Conservation (phyloP, 352 stramenopile species). For the Pythium brachiatum region DNA sequence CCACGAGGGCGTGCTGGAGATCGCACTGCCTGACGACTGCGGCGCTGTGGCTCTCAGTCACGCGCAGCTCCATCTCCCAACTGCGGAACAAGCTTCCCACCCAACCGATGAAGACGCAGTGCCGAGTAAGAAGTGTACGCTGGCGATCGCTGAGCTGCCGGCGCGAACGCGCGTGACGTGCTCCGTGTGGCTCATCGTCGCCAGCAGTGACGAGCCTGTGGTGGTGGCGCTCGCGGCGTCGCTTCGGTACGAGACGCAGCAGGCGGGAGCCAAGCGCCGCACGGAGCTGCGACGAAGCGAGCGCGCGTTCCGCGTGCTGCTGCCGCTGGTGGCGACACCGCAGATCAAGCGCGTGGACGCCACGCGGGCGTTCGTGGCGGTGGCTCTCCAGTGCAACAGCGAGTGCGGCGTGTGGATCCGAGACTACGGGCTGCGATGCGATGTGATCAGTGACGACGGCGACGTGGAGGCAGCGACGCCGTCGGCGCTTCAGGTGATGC, state of each 20-base stretch:
- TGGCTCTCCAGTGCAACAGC: constrained; percentile 23
- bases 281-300: constrained; percentile 25
- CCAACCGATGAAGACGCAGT: background rate
- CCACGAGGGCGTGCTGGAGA: constrained; percentile 42
- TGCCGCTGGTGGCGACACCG: constrained; percentile 6
- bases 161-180: constrained; percentile 4
- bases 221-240: constrained; percentile 13
- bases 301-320: constrained; percentile 13
- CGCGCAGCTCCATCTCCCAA: constrained; percentile 19
- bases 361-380: constrained; percentile 16
- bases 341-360: constrained; percentile 17
- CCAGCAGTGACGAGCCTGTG: background rate
- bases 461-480: background rate
- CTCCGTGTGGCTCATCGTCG: constrained; percentile 25
- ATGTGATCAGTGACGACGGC: background rate
- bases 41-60: background rate
- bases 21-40: constrained; percentile 34
- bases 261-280: constrained; percentile 5
- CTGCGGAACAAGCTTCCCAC: background rate
- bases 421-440: constrained; percentile 16
- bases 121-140: constrained; percentile 8
- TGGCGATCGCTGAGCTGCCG: constrained; percentile 10
- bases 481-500: constrained; percentile 3
- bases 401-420: constrained; percentile 16
- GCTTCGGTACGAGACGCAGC: constrained; percentile 23